Evolutionary conservation across 148 eudicot species (phyloP), one percentile per base, ranked within the genome.

Genomic region (Amaranthus palmeri): DNA sequence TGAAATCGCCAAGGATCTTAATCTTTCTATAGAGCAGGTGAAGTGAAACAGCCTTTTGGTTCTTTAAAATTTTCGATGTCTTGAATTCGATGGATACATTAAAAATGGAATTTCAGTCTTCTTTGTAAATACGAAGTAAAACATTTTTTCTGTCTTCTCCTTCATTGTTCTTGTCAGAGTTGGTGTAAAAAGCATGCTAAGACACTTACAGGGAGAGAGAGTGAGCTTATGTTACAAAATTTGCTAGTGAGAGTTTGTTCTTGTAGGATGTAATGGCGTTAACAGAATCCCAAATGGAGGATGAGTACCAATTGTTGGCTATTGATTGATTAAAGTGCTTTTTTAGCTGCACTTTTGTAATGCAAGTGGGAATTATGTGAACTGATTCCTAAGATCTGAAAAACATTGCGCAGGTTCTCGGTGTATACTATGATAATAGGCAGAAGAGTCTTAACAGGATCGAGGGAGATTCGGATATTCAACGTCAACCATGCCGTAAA

Each of bases 11-110:
- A 85, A 83, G 75, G 96, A 91, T 74, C 90, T 95, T 59, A 84
- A 88, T 78, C 80, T 95, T 81, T 84, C 96, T 67, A 74, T 95
- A 64, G 93, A 90, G 79, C 99, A 95, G 97, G 99, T 93, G 72
- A 66, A 65, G 99, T 93, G 72, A 66, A 65, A 54, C 44, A 47
- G n/a, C 49, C 13, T 18, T 56, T 18, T 46, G 15, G 47, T 57
- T 54, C 66, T 68, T 14, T 54, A 59, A 11, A 54, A 56, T 74
- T 72, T 59, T 42, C 15, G 15, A 53, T 53, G 12, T 53, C 55
- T 53, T 7, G 55, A 14, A 9, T 25, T 25, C 36, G 62, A 36
- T 2, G n/a, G 46, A 10, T 61, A n/a, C 1, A 25, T 25, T 25
- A 25, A 25, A 25, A 25, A 25, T 58, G 61, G 6, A 58, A 58